phyloP scores from a whole-genome alignment of 2,329 filamentous ascomycete species.

The Ilyonectria mors-panacis region DNA sequence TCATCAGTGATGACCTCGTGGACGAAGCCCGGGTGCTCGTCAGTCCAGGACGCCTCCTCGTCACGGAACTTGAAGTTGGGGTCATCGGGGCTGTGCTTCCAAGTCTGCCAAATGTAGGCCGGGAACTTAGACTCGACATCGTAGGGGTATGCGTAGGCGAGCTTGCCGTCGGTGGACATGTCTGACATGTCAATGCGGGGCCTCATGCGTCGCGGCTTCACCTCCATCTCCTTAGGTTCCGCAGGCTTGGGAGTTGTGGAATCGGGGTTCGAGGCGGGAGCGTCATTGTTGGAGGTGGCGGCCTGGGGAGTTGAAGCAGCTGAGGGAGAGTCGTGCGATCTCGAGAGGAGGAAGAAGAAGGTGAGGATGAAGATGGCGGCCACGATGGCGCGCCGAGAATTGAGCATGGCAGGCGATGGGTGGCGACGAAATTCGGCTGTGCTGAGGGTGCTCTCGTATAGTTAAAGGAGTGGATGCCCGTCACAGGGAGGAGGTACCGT shows the following conservation, averaged over 20 bases:
- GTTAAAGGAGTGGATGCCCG: constrained; percentile 41
- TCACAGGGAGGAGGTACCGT: constrained; percentile 35
- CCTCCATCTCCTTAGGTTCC: constrained; percentile 38
- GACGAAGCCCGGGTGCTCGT: constrained; percentile 89
- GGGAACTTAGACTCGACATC: constrained; percentile 91
- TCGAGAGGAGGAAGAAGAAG: constrained; percentile 78
- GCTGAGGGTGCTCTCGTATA: constrained; percentile 21
- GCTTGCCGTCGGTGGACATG: constrained; percentile 82
- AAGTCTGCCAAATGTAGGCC: constrained; percentile 99
- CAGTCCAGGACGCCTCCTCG: constrained; percentile 90
- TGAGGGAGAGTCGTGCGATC: constrained; percentile 63
- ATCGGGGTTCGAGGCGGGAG: constrained; percentile 41
- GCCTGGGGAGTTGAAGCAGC: constrained; percentile 37
- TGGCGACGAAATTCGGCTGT: constrained; percentile 29
- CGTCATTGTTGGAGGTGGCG: constrained; percentile 37
- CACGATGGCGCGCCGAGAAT: constrained; percentile 82
- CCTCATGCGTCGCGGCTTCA: constrained; percentile 44
- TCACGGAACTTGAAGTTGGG: constrained; percentile 85
- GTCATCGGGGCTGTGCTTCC: constrained; percentile 88
- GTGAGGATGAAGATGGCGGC: constrained; percentile 79
- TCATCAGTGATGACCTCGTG: constrained; percentile 98
- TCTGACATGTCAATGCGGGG: constrained; percentile 77
- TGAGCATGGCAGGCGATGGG: constrained; percentile 73
- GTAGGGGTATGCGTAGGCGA: constrained; percentile 95
- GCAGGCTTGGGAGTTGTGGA: constrained; percentile 33